These are phyloP conservation scores for Solanum clarkiae DNA, from an alignment of 257 asterid genomes.

Conservation along the genomic window DNA sequence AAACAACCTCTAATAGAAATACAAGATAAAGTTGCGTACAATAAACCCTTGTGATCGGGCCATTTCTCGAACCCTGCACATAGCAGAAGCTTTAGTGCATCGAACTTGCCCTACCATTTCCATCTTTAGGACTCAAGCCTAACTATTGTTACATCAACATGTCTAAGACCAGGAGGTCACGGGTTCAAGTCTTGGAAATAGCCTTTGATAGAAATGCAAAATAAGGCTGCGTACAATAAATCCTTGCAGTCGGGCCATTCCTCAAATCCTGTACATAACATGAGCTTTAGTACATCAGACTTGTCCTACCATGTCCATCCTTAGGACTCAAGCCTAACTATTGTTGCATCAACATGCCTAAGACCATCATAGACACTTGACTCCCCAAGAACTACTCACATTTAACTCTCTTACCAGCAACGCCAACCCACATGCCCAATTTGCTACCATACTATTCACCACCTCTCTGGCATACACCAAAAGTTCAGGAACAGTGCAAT, in stretches of 20 bases:
- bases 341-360: background rate
- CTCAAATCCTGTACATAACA: too few relatives aligned
- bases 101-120: background rate
- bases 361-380: background rate
- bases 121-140: background rate
- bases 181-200: too few relatives aligned
- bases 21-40: too few relatives aligned
- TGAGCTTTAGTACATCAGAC: too few relatives aligned
- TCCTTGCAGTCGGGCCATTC: rapidly evolving
- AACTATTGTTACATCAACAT: background rate
- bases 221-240: too few relatives aligned
- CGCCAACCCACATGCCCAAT: background rate
- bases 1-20: too few relatives aligned
- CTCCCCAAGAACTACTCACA: background rate
- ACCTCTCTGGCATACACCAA: background rate
- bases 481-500: background rate
- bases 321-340: background rate
- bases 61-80: too few relatives aligned
- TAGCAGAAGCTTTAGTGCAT: too few relatives aligned
- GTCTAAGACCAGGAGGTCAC: background rate
- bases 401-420: background rate
- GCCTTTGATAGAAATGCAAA: too few relatives aligned
- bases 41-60: too few relatives aligned
- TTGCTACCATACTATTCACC: background rate
- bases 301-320: background rate